Evolutionary conservation across 176 grass and related monocot genomes (phyloP), one percentile per base, ranked within the genome.

Genomic region (Triticum turgidum): DNA sequence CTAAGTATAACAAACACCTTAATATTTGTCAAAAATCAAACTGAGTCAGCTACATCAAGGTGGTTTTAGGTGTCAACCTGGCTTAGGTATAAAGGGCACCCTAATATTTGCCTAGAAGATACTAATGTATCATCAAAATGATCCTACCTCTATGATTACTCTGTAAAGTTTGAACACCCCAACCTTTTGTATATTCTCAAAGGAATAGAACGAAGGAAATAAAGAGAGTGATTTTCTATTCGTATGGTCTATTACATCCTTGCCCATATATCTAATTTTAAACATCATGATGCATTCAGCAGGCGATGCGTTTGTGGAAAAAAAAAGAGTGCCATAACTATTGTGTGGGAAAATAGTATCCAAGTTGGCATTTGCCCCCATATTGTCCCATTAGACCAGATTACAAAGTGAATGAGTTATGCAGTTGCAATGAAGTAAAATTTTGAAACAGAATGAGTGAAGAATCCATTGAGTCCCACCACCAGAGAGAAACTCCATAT

Each of bases 91-190:
- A 91, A 85, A 85, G 77, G 32, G 24, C 24, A 71, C 38, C 74
- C 47, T 33, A 41, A 69, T 52, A 63, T 86, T 90, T 86, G 49
- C 78, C 77, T 65, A 82, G 22, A 65, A 85, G 86, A 88, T 85
- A 85, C 86, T 78, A 81, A 88, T 88, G 89, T 69, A 70, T 81
- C 61, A 76, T 77, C 52, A 85, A 84, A 77, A 88, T 81, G 77
- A 85, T 81, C 21, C 63, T 80, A 82, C 65, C 41, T 42, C 65
- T 81, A 91, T 77, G 89, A 91, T 85, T 80, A 70, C 32, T 85
- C 76, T 73, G 17, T 70, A 82, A 78, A 88, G 82, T 77, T 67
- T 88, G 30, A 64, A 91, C 71, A 41, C n/a, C 41, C 30, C 34
- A 64, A 78, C 56, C 85, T 85, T 85, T 63, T 82, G 63, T 81